These are phyloP conservation scores for Penicillium sp. DNA, from an alignment of 2,329 filamentous ascomycete species.

Conservation along the genomic window DNA sequence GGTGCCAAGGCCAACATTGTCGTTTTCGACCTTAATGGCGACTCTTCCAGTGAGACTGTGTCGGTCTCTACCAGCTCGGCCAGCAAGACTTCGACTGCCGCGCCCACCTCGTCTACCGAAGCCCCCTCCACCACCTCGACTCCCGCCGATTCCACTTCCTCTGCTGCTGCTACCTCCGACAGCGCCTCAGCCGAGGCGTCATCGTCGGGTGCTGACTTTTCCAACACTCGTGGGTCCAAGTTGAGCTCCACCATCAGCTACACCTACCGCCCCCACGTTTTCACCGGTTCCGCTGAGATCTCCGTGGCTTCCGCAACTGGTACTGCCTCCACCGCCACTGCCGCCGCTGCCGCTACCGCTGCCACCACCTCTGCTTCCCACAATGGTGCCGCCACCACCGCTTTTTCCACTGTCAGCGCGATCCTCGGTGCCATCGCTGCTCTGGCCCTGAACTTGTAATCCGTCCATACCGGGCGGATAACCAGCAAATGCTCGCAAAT, in stretches of 20 bases:
- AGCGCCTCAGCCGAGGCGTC: slow-evolving; percentile 17
- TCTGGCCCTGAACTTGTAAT: slow-evolving; percentile 29
- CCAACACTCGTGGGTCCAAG: slow-evolving; percentile 22
- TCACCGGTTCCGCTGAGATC: slow-evolving; percentile 26
- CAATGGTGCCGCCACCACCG: slow-evolving; percentile 22
- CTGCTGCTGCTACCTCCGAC: slow-evolving; percentile 19
- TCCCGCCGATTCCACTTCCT: slow-evolving; percentile 18
- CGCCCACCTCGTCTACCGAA: slow-evolving; percentile 8
- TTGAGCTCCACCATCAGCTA: slow-evolving; percentile 29
- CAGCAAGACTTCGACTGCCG: background rate
- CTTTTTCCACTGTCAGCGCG: slow-evolving; percentile 27
- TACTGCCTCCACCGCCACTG: slow-evolving; percentile 14
- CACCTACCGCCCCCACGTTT: slow-evolving; percentile 34
- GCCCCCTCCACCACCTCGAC: slow-evolving; percentile 10
- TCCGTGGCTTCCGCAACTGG: slow-evolving; percentile 12
- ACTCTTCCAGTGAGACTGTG: slow-evolving; percentile 12
- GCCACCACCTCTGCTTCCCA: slow-evolving; percentile 17
- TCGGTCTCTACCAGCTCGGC: slow-evolving; percentile 15
- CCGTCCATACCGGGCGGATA: background rate
- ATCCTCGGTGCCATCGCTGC: slow-evolving; percentile 29
- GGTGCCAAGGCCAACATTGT: slow-evolving; percentile 69
- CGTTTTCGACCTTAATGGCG: slow-evolving; percentile 50
- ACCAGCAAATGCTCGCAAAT: slow-evolving; percentile 9
- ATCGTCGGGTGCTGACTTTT: slow-evolving; percentile 16
- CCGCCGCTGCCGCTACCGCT: slow-evolving; percentile 16